Base-by-base conservation (phyloP, 169 alveolate species). In the Theileria equi region DNA sequence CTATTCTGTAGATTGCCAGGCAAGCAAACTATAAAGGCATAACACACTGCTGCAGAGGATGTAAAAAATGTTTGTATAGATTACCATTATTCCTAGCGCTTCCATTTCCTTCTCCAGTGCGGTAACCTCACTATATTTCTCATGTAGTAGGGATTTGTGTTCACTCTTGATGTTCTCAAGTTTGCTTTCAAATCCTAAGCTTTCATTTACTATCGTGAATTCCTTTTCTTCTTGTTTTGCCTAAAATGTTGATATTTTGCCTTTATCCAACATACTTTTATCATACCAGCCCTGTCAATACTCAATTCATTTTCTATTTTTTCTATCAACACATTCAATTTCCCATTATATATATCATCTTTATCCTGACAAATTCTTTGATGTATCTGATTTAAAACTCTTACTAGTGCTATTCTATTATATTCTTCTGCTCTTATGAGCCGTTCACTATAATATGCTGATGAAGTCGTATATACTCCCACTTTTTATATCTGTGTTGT, bases 151-250 rank as follows among this genome's bases (percentile, higher is more conserved):
- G 31, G 25, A 44, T 28, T 77, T 40, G n/a, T 59, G 13, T 13
- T 16, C 5, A 23, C 10, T 36, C 28, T 41, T 49, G 47, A 6
- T 10, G 11, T 65, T 54, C 32, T 21, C 19, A 17, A 54, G 19
- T 26, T 31, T 59, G 34, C 58, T 65, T 19, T 48, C 26, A n/a
- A 4, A 17, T n/a, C 17, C 57, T 25, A 34, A 61, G 28, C 59
- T 48, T 31, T 77, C 74, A 17, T 68, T 68, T 17, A 68, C 44
- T 34, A 68, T 31, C 13, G 16, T 25, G 7, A 67, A 66, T 8
- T 36, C 53, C 49, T 48, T 26, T 34, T 77, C 71, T 23, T 66
- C 71, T 47, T 77, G 65, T 19, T 31, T 55, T 41, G 60, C 63
- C 68, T 59, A 60, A 1, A 34, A 35, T 13, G 50, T 50, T 59